Base-by-base conservation (phyloP, 306 rosid species). In the Vachellia pachyceras region DNA sequence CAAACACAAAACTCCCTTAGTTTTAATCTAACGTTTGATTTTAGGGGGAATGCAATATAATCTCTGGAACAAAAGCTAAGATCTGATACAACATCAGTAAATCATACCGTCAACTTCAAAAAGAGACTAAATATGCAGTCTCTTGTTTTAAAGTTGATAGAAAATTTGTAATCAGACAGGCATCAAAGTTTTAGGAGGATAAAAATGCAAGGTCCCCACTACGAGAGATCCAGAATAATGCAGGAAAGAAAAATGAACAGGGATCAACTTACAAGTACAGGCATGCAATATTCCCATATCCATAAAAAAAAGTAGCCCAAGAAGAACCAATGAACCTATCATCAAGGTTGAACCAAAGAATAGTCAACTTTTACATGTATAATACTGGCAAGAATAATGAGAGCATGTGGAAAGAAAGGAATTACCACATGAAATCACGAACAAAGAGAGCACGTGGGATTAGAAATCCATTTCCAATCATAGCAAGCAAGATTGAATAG, bases 361-460 rank as follows among this genome's bases (percentile, higher is more conserved):
- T 10, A 81, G 7, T 55, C 29, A 69, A 60, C 70, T 33, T 68
- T 82, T 18, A 80, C 17, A 77, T 54, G 76, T 40, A 80, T 66
- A 70, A 63, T 65, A 23, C 46, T 49, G 65, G 45, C 35, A 61
- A 42, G 36, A 55, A 73, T 33, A 76, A 60, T 2, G 18, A 55
- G 63, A 55, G 63, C 63, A 55, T 3, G 4, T n/a, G 49, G 25
- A 69, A 40, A 37, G 71, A 79, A 61, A 82, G 72, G 44, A 63
- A 84, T 87, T 90, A 95, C 99, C 99, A 95, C 99, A 95, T 95
- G 49, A 95, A 81, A 81, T 95, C 97, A 47, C 98, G 96, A 85
- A 82, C 87, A 14, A 93, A 85, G 69, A 95, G 91, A 46, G 98
- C 92, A 54, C 97, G 95, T 65, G 98, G 98, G 55, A 94, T 84